phyloP scores from a whole-genome alignment of 2,329 filamentous ascomycete genomes.

The Hortaea werneckii region DNA sequence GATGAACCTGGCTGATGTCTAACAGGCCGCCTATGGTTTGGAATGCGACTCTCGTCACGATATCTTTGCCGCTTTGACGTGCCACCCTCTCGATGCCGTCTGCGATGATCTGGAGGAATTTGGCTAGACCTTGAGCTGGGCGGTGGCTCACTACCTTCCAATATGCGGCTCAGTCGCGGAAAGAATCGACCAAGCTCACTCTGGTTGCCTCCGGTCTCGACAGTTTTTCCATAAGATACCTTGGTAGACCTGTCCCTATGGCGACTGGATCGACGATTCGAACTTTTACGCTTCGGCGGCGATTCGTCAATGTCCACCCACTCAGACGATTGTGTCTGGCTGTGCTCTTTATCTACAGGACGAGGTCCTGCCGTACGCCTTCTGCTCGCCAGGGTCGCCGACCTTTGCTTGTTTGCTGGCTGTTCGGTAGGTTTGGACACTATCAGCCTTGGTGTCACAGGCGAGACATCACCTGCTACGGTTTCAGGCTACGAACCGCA shows the following conservation, averaged over 20 bases:
- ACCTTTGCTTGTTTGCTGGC: conserved; percentile 5
- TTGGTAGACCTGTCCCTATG: conserved; percentile 4
- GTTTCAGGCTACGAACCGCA: conserved; percentile 12
- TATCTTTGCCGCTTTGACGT: conserved; percentile 5
- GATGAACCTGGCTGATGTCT: conserved; percentile 25
- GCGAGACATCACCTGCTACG: conserved; percentile 8
- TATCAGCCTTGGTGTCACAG: conserved; percentile 15
- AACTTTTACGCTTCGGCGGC: conserved; percentile 1
- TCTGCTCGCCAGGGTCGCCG: conserved; percentile 10
- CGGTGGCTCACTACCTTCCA: conserved; percentile 26
- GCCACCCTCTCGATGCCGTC: conserved; percentile 8
- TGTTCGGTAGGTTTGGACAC: conserved; percentile 16
- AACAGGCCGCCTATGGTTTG: conserved; percentile 18
- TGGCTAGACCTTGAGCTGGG: conserved; percentile 7
- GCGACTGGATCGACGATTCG: background rate
- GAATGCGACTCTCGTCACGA: conserved; percentile 10
- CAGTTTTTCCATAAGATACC: background rate
- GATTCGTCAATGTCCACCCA: conserved; percentile 22
- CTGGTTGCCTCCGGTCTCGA: conserved; percentile 4
- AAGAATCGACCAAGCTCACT: conserved; percentile 23
- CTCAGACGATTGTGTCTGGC: conserved; percentile 12
- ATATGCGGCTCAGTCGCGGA: conserved; percentile 32
- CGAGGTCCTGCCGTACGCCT: conserved; percentile 12
- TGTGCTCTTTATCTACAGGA: conserved; percentile 10
- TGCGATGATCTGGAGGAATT: conserved; percentile 2